Evolutionary conservation across 495 filamentous ascomycete species (phyloP), one percentile per base, ranked within the genome.

Genomic region (Bryoglossum gracile): DNA sequence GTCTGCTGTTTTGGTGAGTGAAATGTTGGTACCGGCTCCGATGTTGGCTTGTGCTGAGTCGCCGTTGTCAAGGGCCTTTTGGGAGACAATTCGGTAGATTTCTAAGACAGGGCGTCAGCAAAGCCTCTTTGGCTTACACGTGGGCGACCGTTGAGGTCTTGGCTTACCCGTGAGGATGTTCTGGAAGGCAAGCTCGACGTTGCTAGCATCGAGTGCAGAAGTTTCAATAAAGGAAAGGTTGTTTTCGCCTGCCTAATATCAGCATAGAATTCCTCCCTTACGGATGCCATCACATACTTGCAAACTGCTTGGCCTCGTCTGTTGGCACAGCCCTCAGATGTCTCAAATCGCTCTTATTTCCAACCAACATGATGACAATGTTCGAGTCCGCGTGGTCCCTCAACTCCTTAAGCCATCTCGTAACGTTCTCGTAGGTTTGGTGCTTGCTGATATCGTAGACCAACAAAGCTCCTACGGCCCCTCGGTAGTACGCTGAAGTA

Each of bases 391-490:
- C 94, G 69, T 99, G 91, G 62, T 95, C 90, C 51, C 92, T 83
- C 62, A 99, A 80, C 72, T 99, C 94, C 74, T 97, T 97, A 74
- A 99, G 74, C 94, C 94, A 99, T 65, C 94, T 78, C 54, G 89
- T 95, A 57, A 99, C 94, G 67, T 97, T 96, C 71, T 97, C 92
- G 67, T 95, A 99, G 36, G 94, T 97, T 69, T 91, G 87, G 71
- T 95, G 88, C 77, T 97, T 97, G 81, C 87, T 94, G 70, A 99
- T 96, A 68, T 99, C 94, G 73, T 97, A 99, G 62, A 99, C 94
- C 47, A 99, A 82, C 34, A 99, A 82, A 50, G 94, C 94, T 53
- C 94, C 94, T 40, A 97, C 94, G 23, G 94, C 94, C 57, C 94
- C 94, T 56, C 94, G 82, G 69, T 97, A 99, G 74, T 99, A 99